Evolutionary conservation across 2,329 filamentous ascomycete genomes (phyloP), one percentile per base, ranked within the genome.

Genomic region (Endothia cerciana): DNA sequence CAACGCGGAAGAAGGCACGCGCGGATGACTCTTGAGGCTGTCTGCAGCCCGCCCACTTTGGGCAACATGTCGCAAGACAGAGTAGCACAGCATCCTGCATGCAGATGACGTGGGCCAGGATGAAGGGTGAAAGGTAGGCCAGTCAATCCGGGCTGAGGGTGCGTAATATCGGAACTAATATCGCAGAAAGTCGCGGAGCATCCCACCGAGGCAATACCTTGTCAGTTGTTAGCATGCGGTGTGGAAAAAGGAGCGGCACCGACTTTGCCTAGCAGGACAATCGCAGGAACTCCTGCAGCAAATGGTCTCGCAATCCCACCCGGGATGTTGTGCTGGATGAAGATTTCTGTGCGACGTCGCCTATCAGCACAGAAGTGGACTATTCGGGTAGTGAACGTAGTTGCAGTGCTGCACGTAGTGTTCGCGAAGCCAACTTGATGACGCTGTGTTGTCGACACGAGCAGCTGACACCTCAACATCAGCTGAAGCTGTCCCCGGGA

Each of bases 11-110:
- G 28, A 28, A 33, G 11, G 43, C 51, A 65, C 51, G 49, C 45
- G 65, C 43, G 22, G 5, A 41, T 59, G 15, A 22, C 40, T 61
- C 30, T 53, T 30, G 62, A 65, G 47, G 43, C 49, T 53, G 22
- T 22, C 33, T 53, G 62, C 56, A n/a, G n/a, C n/a, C n/a, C n/a
- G n/a, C n/a, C n/a, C n/a, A n/a, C n/a, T n/a, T n/a, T n/a, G n/a
- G n/a, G n/a, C n/a, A n/a, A n/a, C n/a, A n/a, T n/a, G n/a, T n/a
- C n/a, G n/a, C n/a, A 49, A 63, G 25, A 41, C 28, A 41, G 40
- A 40, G 57, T 41, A 56, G 28, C 51, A 62, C 51, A 43, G 58
- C 53, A 62, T 53, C 15, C 53, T 62, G 58, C 58, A 56, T 67
- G 51, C 41, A 53, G 36, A 25, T 36, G 13, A n/a, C 45, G 53